Base-by-base conservation (phyloP, 2,329 filamentous ascomycete genomes). In the Diplocarpon mali region DNA sequence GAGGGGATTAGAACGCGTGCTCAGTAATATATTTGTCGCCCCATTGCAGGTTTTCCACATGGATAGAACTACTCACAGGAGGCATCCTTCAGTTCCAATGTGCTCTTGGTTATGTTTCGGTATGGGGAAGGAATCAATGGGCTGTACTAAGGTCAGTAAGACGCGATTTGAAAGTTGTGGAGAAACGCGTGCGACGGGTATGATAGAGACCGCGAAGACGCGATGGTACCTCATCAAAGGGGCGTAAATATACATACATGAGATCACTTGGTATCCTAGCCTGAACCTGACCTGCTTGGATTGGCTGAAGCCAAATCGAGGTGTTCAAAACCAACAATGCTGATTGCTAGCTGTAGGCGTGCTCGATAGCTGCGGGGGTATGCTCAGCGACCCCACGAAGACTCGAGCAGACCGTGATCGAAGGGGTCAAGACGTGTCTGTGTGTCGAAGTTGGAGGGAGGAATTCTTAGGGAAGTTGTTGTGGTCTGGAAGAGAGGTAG, bases 61-160 rank as follows among this genome's bases (percentile, higher is more conserved):
- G 14, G 30, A 28, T 24, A 30, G 49, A 40, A 57, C 62, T 43
- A 69, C 72, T 69, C 70, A 77, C 73, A 57, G 70, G 69, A 67
- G 72, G 71, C 74, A 78, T 78, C 57, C 45, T 53, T 42, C 36
- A 47, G 32, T 42, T 49, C 27, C 37, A 41, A 42, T 31, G 38
- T 53, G 57, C 58, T 60, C 60, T 63, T 69, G 59, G 60, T 61
- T 58, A 57, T 37, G 30, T 42, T 44, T 42, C 39, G 27, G 29
- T 52, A 50, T 48, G 49, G 47, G 47, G 29, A 40, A 48, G 31
- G 38, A 24, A 7, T 28, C 49, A 38, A 32, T 38, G 32, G 35
- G 38, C 55, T 58, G 46, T 42, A 48, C 42, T 34, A 36, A 35
- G 31, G 54, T 60, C 40, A 60, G 55, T 45, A 53, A 40, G 45